phyloP scores from a whole-genome alignment of 768 basidiomycete genomes.

The Fomitopsis serialis region DNA sequence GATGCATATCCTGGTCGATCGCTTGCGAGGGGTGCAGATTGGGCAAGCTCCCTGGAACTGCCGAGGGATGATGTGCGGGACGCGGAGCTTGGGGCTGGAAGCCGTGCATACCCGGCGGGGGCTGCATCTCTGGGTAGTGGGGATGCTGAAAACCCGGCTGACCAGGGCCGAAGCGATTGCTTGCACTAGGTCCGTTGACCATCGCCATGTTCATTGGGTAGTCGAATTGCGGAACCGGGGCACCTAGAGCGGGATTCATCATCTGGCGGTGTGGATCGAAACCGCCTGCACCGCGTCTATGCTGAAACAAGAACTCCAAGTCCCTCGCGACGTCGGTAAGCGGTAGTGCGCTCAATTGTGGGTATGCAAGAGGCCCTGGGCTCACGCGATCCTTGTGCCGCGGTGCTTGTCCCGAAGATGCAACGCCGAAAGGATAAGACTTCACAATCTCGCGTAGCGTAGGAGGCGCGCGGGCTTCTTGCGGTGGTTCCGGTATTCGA shows the following conservation, averaged over 20 bases:
- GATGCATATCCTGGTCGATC: slow-evolving; percentile 20
- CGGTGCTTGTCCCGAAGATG: slow-evolving; percentile 11
- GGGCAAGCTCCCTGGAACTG: slow-evolving; percentile 16
- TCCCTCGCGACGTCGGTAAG: slow-evolving; percentile 26
- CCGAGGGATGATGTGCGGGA: slow-evolving; percentile 18
- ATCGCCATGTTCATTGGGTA: slow-evolving; percentile 14
- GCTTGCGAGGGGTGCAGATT: slow-evolving; percentile 14
- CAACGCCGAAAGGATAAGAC: slow-evolving; percentile 43
- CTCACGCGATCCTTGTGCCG: slow-evolving; percentile 12
- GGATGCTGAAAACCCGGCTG: slow-evolving; percentile 6
- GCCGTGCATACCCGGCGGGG: slow-evolving; percentile 10
- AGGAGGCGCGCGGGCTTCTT: slow-evolving; percentile 49
- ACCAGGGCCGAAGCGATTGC: slow-evolving; percentile 13
- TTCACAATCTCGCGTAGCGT: slow-evolving; percentile 65
- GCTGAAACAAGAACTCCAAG: slow-evolving; percentile 23
- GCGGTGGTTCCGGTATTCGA: slow-evolving; percentile 51
- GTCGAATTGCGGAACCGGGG: slow-evolving; percentile 11
- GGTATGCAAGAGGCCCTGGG: slow-evolving; percentile 19
- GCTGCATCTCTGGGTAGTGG: slow-evolving; percentile 6
- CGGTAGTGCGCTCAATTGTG: slow-evolving; percentile 24
- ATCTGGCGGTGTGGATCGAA: slow-evolving; percentile 13
- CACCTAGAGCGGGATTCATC: slow-evolving; percentile 9
- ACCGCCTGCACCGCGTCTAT: slow-evolving; percentile 13
- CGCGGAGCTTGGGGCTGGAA: slow-evolving; percentile 15
- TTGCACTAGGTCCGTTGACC: slow-evolving; percentile 8